Evolutionary conservation across 2,329 filamentous ascomycete species (phyloP), one percentile per base, ranked within the genome.

Genomic region (Aureobasidium melanogenum): DNA sequence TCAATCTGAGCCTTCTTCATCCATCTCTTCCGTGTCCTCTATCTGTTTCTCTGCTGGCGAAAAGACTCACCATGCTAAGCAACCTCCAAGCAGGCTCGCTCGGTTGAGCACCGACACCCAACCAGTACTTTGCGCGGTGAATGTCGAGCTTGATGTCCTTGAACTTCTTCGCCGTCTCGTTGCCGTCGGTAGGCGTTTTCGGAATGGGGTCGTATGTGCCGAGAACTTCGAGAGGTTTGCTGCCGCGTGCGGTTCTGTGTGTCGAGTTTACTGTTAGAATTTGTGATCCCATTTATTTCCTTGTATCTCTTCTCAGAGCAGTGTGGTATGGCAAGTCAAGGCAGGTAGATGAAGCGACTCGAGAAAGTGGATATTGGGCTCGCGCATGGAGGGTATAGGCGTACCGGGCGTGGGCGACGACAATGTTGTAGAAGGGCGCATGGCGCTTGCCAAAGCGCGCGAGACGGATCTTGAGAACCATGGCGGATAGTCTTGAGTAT

Each of bases 341-440:
- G 6, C 1, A 38, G 24, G 14, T 5, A 12, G 41, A 34, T 43
- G 32, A 30, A 17, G 24, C 9, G 1, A 8, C 39, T 26, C n/a
- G 44, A 39, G 51, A 26, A 17, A 28, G 38, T 43, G 30, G 28
- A 41, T 5, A 10, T 10, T 47, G 15, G 44, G 24, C 44, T 47
- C 30, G 44, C 24, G 44, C 30, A 65, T 10, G 26, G 17, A 56
- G 38, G 52, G 19, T 17, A 12, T 32, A 28, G 39, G 52, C 80
- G 66, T 83, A 95, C 89, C 92, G 87, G 50, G 92, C 92, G 71
- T 97, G 93, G 17, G 91, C 84, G 66, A 99, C 89, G 67, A 97
- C 91, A 66, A 99, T 97, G 79, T 99, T 99, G 82, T 96, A 99
- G 69, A 97, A 88, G 2, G 94, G 93, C n/a, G 84, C 74, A 73